These are phyloP conservation scores for Phyllosticta paracitricarpa DNA, from an alignment of 2,329 filamentous ascomycete genomes.

Conservation along the genomic window DNA sequence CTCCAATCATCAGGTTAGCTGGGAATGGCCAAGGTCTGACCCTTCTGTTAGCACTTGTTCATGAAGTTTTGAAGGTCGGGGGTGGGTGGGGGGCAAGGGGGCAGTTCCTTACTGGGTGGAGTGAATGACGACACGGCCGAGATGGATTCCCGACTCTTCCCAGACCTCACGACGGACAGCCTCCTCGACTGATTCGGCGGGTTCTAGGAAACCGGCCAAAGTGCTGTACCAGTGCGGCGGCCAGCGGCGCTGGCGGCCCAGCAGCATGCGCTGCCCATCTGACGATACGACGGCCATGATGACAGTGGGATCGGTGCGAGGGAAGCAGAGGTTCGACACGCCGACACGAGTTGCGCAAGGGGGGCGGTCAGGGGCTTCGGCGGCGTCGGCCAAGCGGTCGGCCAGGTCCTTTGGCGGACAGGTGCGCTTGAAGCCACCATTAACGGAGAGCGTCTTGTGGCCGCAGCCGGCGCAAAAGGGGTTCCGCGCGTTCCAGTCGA, in stretches of 20 bases:
- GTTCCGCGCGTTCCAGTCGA: constrained; percentile 93
- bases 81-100: not conserved
- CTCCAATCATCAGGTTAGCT: constrained; percentile 47
- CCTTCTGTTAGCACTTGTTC: too few species aligned
- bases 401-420: constrained; percentile 62
- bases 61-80: too few species aligned
- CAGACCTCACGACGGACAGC: constrained; percentile 42
- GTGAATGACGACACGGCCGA: constrained; percentile 42
- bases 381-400: constrained; percentile 31
- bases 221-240: constrained; percentile 81
- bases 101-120: constrained; percentile 32
- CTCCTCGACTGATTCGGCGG: constrained; percentile 42
- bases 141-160: constrained; percentile 39
- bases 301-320: constrained; percentile 85
- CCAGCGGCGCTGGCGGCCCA: constrained; percentile 78
- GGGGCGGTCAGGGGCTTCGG: constrained; percentile 43
- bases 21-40: constrained; percentile 41
- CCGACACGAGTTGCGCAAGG: constrained; percentile 75
- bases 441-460: constrained; percentile 65
- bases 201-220: constrained; percentile 50
- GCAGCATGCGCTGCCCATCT: constrained; percentile 66
- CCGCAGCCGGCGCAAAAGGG: constrained; percentile 88
- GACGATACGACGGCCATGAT: constrained; percentile 86
- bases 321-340: constrained; percentile 85
- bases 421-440: constrained; percentile 70